Evolutionary conservation across 352 stramenopile species (phyloP).

Genomic region (Phytopythium delawarense): DNA sequence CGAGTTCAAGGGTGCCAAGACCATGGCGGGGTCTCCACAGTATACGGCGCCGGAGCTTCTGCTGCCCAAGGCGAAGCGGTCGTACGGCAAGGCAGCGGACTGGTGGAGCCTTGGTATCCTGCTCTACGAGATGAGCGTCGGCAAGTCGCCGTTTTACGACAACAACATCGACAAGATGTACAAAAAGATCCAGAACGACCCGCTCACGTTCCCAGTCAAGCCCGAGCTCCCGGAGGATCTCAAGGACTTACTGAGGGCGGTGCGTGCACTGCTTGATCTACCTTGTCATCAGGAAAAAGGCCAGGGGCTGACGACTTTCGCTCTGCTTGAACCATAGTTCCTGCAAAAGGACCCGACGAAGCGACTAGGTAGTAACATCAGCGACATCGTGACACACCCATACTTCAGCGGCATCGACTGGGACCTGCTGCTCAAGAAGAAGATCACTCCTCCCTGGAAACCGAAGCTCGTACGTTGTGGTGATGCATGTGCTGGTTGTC

Average conservation of each 20-base stretch:
- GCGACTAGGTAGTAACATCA: constrained; percentile 85
- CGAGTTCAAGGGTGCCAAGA: constrained; percentile 86
- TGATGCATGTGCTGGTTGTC: neutral
- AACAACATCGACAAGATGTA: constrained; percentile 95
- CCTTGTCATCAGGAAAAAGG: too few species aligned
- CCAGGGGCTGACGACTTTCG: neutral
- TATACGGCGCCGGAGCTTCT: constrained; percentile 85
- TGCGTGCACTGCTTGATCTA: constrained; percentile 16
- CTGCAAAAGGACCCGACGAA: constrained; percentile 86
- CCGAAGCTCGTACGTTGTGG: constrained; percentile 45
- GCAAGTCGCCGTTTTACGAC: constrained; percentile 92
- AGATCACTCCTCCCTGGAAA: constrained; percentile 84
- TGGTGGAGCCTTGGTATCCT: constrained; percentile 91
- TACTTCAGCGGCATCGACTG: constrained; percentile 83
- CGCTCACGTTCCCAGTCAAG: constrained; percentile 75
- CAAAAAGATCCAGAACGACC: constrained; percentile 88
- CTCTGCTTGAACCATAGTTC: constrained; percentile 31
- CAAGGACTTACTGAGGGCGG: constrained; percentile 71
- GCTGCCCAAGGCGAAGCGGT: constrained; percentile 81
- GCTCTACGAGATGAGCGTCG: constrained; percentile 92
- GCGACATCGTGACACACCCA: constrained; percentile 77
- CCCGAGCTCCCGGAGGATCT: constrained; percentile 62
- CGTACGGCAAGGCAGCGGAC: constrained; percentile 84
- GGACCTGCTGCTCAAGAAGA: constrained; percentile 81
- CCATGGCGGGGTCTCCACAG: constrained; percentile 84